These are phyloP conservation scores for Barnettozyma populi DNA, from an alignment of 805 yeast genomes.

Conservation along the genomic window DNA sequence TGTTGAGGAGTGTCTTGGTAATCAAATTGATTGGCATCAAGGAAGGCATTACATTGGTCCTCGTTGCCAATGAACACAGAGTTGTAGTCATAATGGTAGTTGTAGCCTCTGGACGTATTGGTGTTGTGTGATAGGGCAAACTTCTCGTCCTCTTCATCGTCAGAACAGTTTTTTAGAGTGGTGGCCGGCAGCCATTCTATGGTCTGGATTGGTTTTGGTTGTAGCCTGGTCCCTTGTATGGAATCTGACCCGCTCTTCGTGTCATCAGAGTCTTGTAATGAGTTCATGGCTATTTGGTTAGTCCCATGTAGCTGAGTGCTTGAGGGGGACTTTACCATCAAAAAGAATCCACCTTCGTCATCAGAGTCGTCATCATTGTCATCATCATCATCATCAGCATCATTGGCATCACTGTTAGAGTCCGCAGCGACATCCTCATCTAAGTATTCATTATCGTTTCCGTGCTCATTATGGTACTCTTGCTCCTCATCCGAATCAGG, in stretches of 20 bases:
- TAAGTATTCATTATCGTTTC: slow-evolving; percentile 14
- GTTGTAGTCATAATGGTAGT: slow-evolving; percentile 75
- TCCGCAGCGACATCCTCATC: slow-evolving; percentile 1
- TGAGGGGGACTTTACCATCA: slow-evolving; percentile 45
- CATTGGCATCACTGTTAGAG: not conserved
- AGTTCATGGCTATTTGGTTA: slow-evolving; percentile 7
- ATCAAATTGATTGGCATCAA: slow-evolving; percentile 16
- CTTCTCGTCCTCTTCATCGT: slow-evolving; percentile 43
- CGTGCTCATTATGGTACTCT: slow-evolving; percentile 25
- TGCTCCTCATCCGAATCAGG: slow-evolving; percentile 20
- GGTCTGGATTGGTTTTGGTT: slow-evolving; percentile 33
- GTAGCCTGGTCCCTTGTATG: not conserved
- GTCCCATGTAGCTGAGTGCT: slow-evolving; percentile 25
- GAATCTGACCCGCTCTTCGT: not conserved
- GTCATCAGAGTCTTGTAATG: not conserved
- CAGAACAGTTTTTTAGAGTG: slow-evolving; percentile 70
- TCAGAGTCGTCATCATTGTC: slow-evolving; percentile 34
- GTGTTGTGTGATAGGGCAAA: slow-evolving; percentile 68
- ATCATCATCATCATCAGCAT: slow-evolving; percentile 23
- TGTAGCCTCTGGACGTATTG: slow-evolving; percentile 67
- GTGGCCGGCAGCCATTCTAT: slow-evolving; percentile 86
- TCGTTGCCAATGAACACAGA: slow-evolving; percentile 58
- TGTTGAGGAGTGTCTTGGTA: slow-evolving; percentile 22
- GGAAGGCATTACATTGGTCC: slow-evolving; percentile 8
- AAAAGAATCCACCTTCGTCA: slow-evolving; percentile 66